A percentile compares a stretch with the other conserved stretches of the same genome.
These are phyloP conservation scores for Zymoseptoria crescenta DNA, from an alignment of 2,329 filamentous ascomycete genomes.

Conservation along the genomic window DNA sequence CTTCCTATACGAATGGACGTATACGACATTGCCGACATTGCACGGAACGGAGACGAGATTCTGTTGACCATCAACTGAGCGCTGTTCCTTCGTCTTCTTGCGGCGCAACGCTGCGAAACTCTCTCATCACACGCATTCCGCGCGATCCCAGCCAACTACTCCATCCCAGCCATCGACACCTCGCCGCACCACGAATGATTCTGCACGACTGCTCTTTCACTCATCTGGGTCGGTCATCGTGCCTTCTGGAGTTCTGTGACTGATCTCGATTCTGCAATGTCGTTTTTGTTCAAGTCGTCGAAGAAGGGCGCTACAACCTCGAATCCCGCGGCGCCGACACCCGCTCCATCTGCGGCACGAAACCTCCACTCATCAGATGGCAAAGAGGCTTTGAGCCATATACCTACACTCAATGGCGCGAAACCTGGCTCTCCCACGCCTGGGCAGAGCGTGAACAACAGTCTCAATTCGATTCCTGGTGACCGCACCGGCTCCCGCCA, in stretches of 20 bases:
- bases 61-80: too few relatives aligned
- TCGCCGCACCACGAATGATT: neutral
- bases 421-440: constrained; percentile 45
- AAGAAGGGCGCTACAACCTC: constrained; percentile 26
- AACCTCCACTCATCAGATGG: constrained; percentile 52
- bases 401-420: constrained; percentile 41
- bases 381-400: constrained; percentile 28
- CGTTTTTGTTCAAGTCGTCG: constrained; percentile 46
- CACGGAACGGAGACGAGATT: too few relatives aligned
- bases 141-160: too few relatives aligned
- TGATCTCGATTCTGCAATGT: constrained; percentile 29
- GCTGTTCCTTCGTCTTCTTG: too few relatives aligned
- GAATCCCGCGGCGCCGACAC: constrained; percentile 12
- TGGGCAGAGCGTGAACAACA: constrained; percentile 60
- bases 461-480: constrained; percentile 21
- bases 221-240: neutral
- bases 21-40: too few relatives aligned
- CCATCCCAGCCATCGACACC: too few relatives aligned
- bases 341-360: constrained; percentile 45
- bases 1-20: too few relatives aligned
- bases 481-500: constrained; percentile 10
- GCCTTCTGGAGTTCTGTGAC: neutral
- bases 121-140: too few relatives aligned
- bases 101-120: too few relatives aligned
- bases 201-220: neutral